These are phyloP conservation scores for Agapanthus africanus DNA, from an alignment of 106 monocot genomes.

Conservation along the genomic window DNA sequence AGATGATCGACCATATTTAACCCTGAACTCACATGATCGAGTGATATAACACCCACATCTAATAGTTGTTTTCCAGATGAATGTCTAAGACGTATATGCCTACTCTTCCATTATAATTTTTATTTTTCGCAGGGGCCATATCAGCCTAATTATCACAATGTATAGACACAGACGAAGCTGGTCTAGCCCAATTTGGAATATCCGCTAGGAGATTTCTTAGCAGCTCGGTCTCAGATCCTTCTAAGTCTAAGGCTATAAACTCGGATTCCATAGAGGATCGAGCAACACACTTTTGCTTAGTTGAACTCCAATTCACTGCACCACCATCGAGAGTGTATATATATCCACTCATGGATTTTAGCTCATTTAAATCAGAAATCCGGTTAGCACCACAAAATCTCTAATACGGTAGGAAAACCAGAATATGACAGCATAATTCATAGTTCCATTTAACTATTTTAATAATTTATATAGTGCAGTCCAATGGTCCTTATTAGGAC, in stretches of 20 bases:
- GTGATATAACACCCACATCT: no score
- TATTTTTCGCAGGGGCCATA: neutral
- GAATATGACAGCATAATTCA: neutral
- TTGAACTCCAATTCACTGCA: neutral
- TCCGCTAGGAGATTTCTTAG: neutral
- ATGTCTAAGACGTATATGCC: conserved; percentile 6
- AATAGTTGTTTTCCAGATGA: no score
- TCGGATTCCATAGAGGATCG: neutral
- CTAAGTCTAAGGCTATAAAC: neutral
- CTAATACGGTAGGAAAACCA: no score
- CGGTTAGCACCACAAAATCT: no score
- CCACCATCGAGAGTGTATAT: neutral
- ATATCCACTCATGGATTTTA: neutral
- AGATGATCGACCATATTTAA: no score
- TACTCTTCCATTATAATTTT: neutral
- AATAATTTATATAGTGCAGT: neutral
- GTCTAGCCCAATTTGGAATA: neutral
- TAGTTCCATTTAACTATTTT: no score
- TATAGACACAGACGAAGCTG: neutral
- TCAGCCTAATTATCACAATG: neutral
- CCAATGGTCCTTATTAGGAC: neutral
- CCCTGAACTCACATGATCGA: no score
- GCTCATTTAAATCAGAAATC: no score
- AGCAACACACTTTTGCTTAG: neutral
- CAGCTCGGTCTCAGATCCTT: neutral